phyloP scores from a whole-genome alignment of 768 basidiomycete genomes.

The Russula vinacea region DNA sequence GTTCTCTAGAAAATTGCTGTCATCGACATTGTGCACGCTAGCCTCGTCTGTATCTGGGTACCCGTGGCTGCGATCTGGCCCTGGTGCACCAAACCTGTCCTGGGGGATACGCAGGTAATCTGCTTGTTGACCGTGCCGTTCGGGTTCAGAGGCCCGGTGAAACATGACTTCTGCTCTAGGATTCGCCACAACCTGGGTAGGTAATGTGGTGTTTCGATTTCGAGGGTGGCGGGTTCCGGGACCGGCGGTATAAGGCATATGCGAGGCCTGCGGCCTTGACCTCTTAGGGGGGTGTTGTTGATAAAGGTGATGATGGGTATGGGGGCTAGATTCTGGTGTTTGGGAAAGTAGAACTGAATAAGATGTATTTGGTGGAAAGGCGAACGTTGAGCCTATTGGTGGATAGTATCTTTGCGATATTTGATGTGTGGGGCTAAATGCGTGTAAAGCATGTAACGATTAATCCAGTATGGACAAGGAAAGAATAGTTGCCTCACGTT shows the following conservation, averaged over 20 bases:
- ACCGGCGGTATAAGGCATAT: too few species aligned
- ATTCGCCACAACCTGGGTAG: not conserved
- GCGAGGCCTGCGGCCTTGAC: too few species aligned
- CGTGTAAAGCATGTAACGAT: too few species aligned
- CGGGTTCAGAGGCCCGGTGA: not conserved
- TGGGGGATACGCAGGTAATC: not conserved
- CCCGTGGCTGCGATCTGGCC: not conserved
- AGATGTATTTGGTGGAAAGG: too few species aligned
- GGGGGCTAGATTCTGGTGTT: too few species aligned
- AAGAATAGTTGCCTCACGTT: constrained; percentile 26
- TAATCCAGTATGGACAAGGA: not conserved
- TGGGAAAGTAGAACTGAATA: too few species aligned
- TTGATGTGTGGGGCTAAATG: too few species aligned
- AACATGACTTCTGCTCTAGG: not conserved
- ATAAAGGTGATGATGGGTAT: too few species aligned
- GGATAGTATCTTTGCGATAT: too few species aligned
- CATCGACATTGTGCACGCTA: not conserved
- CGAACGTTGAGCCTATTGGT: too few species aligned
- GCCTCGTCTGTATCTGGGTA: not conserved
- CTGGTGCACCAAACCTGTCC: not conserved
- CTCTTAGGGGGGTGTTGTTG: too few species aligned
- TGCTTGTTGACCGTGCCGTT: not conserved
- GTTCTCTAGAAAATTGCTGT: not conserved
- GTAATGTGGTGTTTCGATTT: not conserved
- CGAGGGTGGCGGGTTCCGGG: too few species aligned